Evolutionary conservation across 140 eudicot genomes (phyloP).

Genomic region (Anethum foeniculum): DNA sequence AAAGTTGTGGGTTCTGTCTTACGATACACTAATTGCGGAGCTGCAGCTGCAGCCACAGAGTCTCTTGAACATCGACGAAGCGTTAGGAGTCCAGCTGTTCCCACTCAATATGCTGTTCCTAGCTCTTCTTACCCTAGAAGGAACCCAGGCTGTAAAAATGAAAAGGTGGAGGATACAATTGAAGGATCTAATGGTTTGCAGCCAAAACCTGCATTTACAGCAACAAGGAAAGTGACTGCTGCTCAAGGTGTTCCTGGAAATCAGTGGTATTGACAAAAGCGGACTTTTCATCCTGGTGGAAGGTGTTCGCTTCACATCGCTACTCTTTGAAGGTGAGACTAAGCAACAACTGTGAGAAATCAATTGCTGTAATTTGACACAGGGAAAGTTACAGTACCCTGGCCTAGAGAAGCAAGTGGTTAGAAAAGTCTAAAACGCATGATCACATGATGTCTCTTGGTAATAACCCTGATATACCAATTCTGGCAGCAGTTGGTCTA

Average conservation of each 20-base stretch:
- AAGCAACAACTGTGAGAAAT: background rate
- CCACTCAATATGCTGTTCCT: slow-evolving; percentile 63
- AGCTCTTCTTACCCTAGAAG: slow-evolving; percentile 66
- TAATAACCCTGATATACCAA: background rate
- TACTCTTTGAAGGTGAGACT: background rate
- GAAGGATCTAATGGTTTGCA: slow-evolving; percentile 73
- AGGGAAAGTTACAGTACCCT: background rate
- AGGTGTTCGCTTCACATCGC: background rate
- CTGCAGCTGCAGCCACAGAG: slow-evolving; percentile 53
- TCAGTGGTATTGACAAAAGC: slow-evolving; percentile 65
- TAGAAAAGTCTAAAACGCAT: background rate
- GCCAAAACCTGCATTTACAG: slow-evolving; percentile 68
- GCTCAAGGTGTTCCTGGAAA: slow-evolving; percentile 75
- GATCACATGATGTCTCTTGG: background rate
- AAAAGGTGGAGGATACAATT: slow-evolving; percentile 45
- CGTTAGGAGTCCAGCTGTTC: slow-evolving; percentile 54
- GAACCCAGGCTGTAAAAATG: slow-evolving; percentile 59
- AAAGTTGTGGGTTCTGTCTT: slow-evolving; percentile 64
- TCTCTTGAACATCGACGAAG: slow-evolving; percentile 62
- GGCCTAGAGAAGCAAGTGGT: background rate
- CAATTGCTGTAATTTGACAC: background rate
- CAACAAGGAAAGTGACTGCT: slow-evolving; percentile 81
- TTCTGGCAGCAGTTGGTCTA: background rate
- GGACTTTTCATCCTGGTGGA: background rate
- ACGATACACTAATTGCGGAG: slow-evolving; percentile 58